Percentiles rank a stretch among this genome's conserved stretches.
phyloP scores from a whole-genome alignment of 352 stramenopile species.

The Synura sp. region DNA sequence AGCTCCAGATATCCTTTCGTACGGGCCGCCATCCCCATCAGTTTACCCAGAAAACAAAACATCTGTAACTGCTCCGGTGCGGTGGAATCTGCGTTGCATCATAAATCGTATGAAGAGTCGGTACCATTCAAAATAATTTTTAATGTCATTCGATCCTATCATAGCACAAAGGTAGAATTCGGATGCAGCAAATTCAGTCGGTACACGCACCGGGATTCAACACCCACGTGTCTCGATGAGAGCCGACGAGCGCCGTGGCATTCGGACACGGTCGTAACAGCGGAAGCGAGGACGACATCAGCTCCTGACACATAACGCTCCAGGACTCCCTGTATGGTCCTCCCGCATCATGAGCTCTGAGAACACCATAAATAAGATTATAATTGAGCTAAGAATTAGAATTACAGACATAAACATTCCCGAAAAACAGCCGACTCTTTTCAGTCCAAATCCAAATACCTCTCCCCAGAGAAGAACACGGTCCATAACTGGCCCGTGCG shows the following conservation, averaged over 20 bases:
- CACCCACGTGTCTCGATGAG: conserved; percentile 77
- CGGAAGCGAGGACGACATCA: conserved; percentile 71
- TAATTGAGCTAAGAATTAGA: too few relatives aligned
- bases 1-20: conserved; percentile 78
- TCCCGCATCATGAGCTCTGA: conserved; percentile 67
- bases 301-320: conserved; percentile 46
- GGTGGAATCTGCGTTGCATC: conserved; percentile 47
- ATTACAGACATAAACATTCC: too few relatives aligned
- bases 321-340: conserved; percentile 61
- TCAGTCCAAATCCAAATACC: too few relatives aligned
- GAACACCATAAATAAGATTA: too few relatives aligned
- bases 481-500: conserved; percentile 64
- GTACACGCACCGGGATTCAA: conserved; percentile 72
- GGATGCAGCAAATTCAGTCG: conserved; percentile 52
- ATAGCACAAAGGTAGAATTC: too few relatives aligned
- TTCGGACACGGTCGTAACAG: conserved; percentile 79
- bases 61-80: conserved; percentile 55
- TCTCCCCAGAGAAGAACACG: conserved; percentile 70
- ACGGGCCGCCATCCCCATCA: conserved; percentile 75
- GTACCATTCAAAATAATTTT: too few relatives aligned
- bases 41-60: conserved; percentile 82
- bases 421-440: too few relatives aligned
- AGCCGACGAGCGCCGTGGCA: conserved; percentile 73
- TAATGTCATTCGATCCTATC: too few relatives aligned
- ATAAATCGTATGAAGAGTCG: too few relatives aligned